Conservation (phyloP, 2,329 filamentous ascomycete species). For the Coniochaeta pulveracea region DNA sequence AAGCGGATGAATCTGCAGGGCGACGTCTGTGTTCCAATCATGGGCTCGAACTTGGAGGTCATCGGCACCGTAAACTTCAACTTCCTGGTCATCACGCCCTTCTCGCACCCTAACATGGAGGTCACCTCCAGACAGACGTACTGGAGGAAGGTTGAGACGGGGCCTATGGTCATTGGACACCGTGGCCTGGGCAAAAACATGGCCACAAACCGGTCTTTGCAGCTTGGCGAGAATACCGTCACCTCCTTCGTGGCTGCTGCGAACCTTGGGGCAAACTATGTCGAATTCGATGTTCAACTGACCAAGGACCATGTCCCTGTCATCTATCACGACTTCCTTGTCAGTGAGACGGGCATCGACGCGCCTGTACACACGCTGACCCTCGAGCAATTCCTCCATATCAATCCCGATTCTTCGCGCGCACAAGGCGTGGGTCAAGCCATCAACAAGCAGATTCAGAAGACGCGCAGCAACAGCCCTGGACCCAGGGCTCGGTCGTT, state of each 20-base stretch:
- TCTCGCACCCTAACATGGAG: slow-evolving; percentile 86
- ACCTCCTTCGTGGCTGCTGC: slow-evolving; percentile 93
- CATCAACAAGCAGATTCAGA: slow-evolving; percentile 16
- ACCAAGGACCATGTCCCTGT: slow-evolving; percentile 99
- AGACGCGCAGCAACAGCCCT: slow-evolving; percentile 17
- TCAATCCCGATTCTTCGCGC: slow-evolving; percentile 50
- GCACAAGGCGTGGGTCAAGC: slow-evolving; percentile 23
- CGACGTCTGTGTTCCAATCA: slow-evolving; percentile 83
- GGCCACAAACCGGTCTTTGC: slow-evolving; percentile 70
- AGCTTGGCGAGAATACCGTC: slow-evolving; percentile 92
- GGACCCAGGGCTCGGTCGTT: slow-evolving; percentile 35
- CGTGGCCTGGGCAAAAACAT: slow-evolving; percentile 84
- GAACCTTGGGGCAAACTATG: slow-evolving; percentile 72
- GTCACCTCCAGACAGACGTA: slow-evolving; percentile 87
- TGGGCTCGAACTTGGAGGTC: slow-evolving; percentile 74
- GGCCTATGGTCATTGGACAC: slow-evolving; percentile 70
- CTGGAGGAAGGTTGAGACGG: slow-evolving; percentile 75
- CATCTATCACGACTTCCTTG: slow-evolving; percentile 96
- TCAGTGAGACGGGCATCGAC: slow-evolving; percentile 95
- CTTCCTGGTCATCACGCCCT: slow-evolving; percentile 89
- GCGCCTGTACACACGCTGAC: slow-evolving; percentile 93
- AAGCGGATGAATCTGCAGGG: slow-evolving; percentile 88
- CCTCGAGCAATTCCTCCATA: slow-evolving; percentile 87
- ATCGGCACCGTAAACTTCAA: slow-evolving; percentile 97
- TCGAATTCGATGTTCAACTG: slow-evolving; percentile 81